Evolutionary conservation across 106 monocot genomes (phyloP).

Genomic region (Amphibolis antarctica): DNA sequence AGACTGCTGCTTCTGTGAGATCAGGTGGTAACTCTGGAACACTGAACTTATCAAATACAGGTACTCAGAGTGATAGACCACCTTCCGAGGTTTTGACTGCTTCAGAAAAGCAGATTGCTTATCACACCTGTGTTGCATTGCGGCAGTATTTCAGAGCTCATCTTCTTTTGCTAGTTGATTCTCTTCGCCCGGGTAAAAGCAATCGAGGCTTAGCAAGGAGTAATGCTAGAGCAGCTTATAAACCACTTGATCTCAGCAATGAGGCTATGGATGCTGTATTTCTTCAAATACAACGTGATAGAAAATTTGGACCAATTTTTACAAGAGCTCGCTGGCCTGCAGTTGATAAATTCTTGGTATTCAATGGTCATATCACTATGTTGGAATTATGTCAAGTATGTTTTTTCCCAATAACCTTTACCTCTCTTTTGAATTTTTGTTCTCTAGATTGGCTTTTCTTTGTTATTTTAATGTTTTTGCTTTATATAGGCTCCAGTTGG

Average conservation of each 20-base stretch:
- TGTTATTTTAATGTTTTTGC: neutral
- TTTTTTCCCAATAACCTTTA: neutral
- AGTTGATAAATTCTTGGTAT: constrained; percentile 72
- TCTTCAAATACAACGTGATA: constrained; percentile 81
- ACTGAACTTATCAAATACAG: constrained; percentile 30
- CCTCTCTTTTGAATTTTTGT: neutral
- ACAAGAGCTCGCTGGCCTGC: constrained; percentile 79
- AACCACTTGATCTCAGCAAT: constrained; percentile 90
- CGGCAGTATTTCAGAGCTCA: constrained; percentile 88
- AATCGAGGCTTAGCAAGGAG: constrained; percentile 46
- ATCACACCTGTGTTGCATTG: constrained; percentile 79
- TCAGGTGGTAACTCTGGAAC: constrained; percentile 67
- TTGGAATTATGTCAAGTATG: constrained; percentile 83
- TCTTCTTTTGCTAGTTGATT: constrained; percentile 83
- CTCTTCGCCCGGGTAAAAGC: constrained; percentile 80
- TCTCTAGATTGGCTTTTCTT: neutral
- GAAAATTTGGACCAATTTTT: constrained; percentile 85
- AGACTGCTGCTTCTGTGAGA: constrained; percentile 62
- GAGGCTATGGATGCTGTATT: constrained; percentile 90
- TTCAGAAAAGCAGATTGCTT: constrained; percentile 87
- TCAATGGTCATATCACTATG: constrained; percentile 79
- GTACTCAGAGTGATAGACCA: constrained; percentile 49
- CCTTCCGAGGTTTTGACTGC: constrained; percentile 77
- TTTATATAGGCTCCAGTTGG: constrained; percentile 59
- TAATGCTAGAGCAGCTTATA: constrained; percentile 68